These are phyloP conservation scores for Backusella liffmaniae DNA, from an alignment of 192 early-diverging fungal species.

Conservation along the genomic window DNA sequence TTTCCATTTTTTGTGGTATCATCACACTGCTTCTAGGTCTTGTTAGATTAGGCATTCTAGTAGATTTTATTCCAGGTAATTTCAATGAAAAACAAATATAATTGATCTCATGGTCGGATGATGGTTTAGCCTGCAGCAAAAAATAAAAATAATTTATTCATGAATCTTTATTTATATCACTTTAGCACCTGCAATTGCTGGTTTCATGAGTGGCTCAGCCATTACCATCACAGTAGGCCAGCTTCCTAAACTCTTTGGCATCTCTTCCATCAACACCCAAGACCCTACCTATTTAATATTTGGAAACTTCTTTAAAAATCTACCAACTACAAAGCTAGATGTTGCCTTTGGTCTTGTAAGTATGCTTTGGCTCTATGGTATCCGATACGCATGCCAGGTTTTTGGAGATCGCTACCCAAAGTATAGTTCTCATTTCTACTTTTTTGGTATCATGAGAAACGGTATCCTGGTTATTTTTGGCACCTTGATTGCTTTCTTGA, in stretches of 20 bases:
- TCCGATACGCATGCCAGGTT: conserved; percentile 40
- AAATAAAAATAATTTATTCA: background rate
- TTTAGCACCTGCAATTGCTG: conserved; percentile 74
- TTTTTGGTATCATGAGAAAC: conserved; percentile 70
- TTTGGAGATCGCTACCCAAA: conserved; percentile 44
- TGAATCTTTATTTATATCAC: background rate
- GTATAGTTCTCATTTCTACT: conserved; percentile 52
- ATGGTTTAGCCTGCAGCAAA: conserved; percentile 54
- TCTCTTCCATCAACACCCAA: conserved; percentile 73
- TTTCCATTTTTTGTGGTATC: conserved; percentile 75
- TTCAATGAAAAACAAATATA: background rate
- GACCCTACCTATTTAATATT: conserved; percentile 57
- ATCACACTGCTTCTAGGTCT: conserved; percentile 71
- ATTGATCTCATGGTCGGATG: conserved; percentile 48
- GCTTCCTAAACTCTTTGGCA: conserved; percentile 73
- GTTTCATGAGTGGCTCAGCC: conserved; percentile 87
- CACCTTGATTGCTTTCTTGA: conserved; percentile 67
- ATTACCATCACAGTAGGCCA: conserved; percentile 73
- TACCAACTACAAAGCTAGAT: conserved; percentile 52
- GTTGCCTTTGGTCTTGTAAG: conserved; percentile 56
- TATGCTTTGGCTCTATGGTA: conserved; percentile 40
- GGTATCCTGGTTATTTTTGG: conserved; percentile 74
- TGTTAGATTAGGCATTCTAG: conserved; percentile 80
- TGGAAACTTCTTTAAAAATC: conserved; percentile 48
- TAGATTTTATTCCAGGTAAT: conserved; percentile 88